Evolutionary conservation across 1,139 yeast genomes (phyloP).

Genomic region (Cylindricascospora bacillispora): DNA sequence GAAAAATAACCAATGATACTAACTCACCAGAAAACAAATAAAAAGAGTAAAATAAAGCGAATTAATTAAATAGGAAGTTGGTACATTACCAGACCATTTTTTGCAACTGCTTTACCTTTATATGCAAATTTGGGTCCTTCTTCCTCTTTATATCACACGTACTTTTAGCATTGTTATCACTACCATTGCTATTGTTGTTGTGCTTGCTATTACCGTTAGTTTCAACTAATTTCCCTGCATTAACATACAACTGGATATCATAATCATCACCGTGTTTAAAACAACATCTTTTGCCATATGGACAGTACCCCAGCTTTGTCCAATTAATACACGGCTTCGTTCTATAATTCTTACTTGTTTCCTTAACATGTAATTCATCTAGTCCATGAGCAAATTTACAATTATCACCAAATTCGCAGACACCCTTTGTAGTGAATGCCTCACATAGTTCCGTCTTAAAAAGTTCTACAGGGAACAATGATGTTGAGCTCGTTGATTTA

Average conservation of each 20-base stretch:
- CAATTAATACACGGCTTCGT: conserved; percentile 88
- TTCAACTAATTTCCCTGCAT: conserved; percentile 1
- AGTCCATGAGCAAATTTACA: conserved; percentile 94
- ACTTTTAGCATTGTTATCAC: neutral
- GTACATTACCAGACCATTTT: conserved; percentile 3
- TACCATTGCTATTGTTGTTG: conserved; percentile 1
- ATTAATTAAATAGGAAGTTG: neutral
- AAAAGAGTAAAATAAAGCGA: neutral
- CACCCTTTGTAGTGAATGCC: conserved; percentile 57
- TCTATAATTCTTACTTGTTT: conserved; percentile 77
- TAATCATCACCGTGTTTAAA: conserved; percentile 57
- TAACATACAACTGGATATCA: conserved; percentile 21
- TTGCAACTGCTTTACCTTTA: conserved; percentile 1
- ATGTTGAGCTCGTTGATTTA: conserved; percentile 49
- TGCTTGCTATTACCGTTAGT: neutral
- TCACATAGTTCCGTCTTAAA: conserved; percentile 89
- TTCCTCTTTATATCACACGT: no score
- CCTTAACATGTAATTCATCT: conserved; percentile 58
- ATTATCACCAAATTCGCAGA: conserved; percentile 79
- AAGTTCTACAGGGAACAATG: no score
- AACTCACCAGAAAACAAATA: neutral
- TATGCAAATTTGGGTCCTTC: no score
- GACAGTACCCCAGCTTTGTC: conserved; percentile 69
- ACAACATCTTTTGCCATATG: conserved; percentile 86
- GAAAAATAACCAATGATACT: neutral